Conservation (phyloP, 2,329 filamentous ascomycete species). For the Aspergillus fumigatiaffinis region DNA sequence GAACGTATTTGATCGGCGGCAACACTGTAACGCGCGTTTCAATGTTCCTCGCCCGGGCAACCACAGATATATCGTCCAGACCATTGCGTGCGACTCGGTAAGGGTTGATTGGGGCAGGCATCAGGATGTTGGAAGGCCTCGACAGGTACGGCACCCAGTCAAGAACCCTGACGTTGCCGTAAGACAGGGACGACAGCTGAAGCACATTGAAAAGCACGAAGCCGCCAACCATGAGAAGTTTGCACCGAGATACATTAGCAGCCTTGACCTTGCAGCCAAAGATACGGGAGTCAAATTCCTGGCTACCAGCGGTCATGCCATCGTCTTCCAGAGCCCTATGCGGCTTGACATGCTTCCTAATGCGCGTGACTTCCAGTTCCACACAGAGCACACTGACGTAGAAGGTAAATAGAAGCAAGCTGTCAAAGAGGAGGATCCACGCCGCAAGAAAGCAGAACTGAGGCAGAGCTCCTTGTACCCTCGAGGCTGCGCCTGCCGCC, state of each 20-base stretch:
- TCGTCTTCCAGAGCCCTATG: constrained; percentile 95
- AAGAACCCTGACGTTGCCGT: constrained; percentile 60
- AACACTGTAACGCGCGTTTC: constrained; percentile 80
- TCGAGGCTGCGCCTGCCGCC: constrained; percentile 79
- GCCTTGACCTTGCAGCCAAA: constrained; percentile 85
- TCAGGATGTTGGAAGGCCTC: constrained; percentile 61
- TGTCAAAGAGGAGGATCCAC: constrained; percentile 97
- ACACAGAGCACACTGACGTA: constrained; percentile 97
- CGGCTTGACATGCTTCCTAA: constrained; percentile 91
- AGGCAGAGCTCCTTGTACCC: constrained; percentile 90
- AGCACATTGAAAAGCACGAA: constrained; percentile 87
- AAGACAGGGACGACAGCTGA: constrained; percentile 86
- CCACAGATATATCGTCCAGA: constrained; percentile 70
- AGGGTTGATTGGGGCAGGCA: constrained; percentile 78
- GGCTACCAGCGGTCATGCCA: constrained; percentile 81
- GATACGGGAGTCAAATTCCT: constrained; percentile 80
- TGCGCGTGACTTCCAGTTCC: constrained; percentile 97
- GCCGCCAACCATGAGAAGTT: constrained; percentile 91
- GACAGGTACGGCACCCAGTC: constrained; percentile 41
- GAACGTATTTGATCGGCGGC: constrained; percentile 92
- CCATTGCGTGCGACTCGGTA: constrained; percentile 95
- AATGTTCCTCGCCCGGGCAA: constrained; percentile 62
- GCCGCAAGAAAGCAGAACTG: constrained; percentile 98
- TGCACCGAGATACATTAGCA: constrained; percentile 92
- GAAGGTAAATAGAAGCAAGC: constrained; percentile 91